Conservation (phyloP, 148 eudicot species). For the Silene conica region DNA sequence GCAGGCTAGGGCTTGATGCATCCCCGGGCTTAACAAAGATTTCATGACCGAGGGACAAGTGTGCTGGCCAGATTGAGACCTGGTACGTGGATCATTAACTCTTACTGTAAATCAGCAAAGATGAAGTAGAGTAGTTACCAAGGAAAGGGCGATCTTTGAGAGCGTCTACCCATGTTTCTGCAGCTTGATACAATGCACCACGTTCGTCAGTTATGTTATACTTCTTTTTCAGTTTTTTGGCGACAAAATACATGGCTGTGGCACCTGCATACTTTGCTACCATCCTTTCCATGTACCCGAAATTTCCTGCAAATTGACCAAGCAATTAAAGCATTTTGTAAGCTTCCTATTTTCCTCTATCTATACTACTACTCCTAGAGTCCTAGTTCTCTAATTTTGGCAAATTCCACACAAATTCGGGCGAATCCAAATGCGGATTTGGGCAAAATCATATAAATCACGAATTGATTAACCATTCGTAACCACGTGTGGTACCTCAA, state of each 20-base stretch:
- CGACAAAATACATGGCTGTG: slow-evolving; percentile 86
- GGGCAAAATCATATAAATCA: too few species aligned
- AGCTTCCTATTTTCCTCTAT: too few species aligned
- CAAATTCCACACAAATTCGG: too few species aligned
- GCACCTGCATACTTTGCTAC: slow-evolving; percentile 90
- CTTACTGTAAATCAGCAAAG: not conserved
- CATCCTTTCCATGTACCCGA: slow-evolving; percentile 71
- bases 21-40: too few species aligned
- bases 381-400: too few species aligned
- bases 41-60: too few species aligned
- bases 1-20: too few species aligned
- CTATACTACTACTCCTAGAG: too few species aligned
- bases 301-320: slow-evolving; percentile 55
- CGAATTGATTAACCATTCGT: too few species aligned
- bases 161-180: slow-evolving; percentile 98
- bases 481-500: too few species aligned
- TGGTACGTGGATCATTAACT: not conserved
- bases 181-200: slow-evolving; percentile 76
- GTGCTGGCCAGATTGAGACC: too few species aligned
- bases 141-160: slow-evolving; percentile 70
- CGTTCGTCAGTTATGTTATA: slow-evolving; percentile 85
- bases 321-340: not conserved
- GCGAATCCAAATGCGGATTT: too few species aligned
- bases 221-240: slow-evolving; percentile 85
- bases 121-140: slow-evolving; percentile 37